Evolutionary conservation across 257 asterid genomes (phyloP), one percentile per base, ranked within the genome.

Genomic region (Ilex aquifolium): DNA sequence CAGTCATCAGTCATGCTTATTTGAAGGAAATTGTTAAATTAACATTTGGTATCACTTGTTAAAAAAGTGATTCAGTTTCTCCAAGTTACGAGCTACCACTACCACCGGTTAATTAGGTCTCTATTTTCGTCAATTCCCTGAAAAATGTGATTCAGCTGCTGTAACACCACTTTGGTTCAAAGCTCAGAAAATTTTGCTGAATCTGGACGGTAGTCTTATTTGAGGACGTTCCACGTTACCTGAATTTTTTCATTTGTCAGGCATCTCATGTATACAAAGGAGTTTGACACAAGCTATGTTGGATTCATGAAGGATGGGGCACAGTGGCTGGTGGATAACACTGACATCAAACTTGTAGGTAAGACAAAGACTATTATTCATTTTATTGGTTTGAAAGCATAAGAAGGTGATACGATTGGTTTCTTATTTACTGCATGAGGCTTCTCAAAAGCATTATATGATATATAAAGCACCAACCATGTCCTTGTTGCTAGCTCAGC

Each of bases 301-400:
- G 97, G 97, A 31, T 91, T 91, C 90, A 91, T 83, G 96, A 79
- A 74, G 80, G 95, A 91, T 70, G 95, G 95, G 58, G 95, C 96
- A 31, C 87, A 85, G 68, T 91, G 98, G 96, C 95, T 91, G 21
- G 91, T 77, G 58, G 97, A 89, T 68, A 89, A 93, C 77, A 93
- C 99, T 65, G 99, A 89, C 76, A 71, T 93, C 85, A 83, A 90
- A 77, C 95, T 93, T 74, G 96, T 93, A 64, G 99, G 99, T 89
- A 78, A 70, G 74, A 54, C 13, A 49, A 56, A 16, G 31, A 31
- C 29, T 48, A 32, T 55, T 15, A 32, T 58, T 52, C 31, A 36
- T 36, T 4, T 56, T 5, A n/a, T 57, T n/a, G 11, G 56, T 46
- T 46, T 46, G 15, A 46, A 46, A 46, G 13, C n/a, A 14, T 10